Conservation (phyloP, 1,284 basidiomycete genomes). For the Cryptococcus neoformans region DNA sequence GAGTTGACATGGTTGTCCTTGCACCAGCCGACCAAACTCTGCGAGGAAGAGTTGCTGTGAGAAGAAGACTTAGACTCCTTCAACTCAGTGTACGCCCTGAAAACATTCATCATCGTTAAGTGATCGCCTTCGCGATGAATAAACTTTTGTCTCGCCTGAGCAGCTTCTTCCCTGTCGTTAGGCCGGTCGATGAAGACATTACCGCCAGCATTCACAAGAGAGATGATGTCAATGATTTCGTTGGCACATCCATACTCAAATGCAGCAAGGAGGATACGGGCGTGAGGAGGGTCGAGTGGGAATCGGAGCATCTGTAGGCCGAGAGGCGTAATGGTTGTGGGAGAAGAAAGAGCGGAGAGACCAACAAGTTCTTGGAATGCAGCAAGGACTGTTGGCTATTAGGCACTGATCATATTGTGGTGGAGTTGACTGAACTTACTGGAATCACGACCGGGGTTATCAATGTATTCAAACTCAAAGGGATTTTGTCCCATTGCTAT, state of each 20-base stretch:
- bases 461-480: constrained; percentile 77
- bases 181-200: constrained; percentile 60
- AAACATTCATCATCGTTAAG: constrained; percentile 78
- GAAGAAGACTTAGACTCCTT: constrained; percentile 52
- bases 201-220: constrained; percentile 66
- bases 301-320: constrained; percentile 77
- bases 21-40: constrained; percentile 68
- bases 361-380: constrained; percentile 73
- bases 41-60: constrained; percentile 1
- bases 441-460: constrained; percentile 67
- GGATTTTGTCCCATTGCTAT: constrained; percentile 78
- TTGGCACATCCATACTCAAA: constrained; percentile 64
- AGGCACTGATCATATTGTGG: constrained; percentile 29
- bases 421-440: constrained; percentile 53
- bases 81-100: constrained; percentile 64
- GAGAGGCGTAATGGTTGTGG: constrained; percentile 61
- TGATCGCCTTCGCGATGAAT: constrained; percentile 84
- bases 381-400: constrained; percentile 54
- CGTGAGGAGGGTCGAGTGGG: constrained; percentile 78
- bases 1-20: constrained; percentile 78
- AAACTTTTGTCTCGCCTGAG: constrained; percentile 71
- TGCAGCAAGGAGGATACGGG: constrained; percentile 72
- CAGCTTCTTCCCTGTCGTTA: constrained; percentile 67
- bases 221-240: constrained; percentile 75
- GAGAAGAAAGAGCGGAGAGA: constrained; percentile 67